Conservation (phyloP, 805 yeast species). For the Zygosaccharomyces bailii region DNA sequence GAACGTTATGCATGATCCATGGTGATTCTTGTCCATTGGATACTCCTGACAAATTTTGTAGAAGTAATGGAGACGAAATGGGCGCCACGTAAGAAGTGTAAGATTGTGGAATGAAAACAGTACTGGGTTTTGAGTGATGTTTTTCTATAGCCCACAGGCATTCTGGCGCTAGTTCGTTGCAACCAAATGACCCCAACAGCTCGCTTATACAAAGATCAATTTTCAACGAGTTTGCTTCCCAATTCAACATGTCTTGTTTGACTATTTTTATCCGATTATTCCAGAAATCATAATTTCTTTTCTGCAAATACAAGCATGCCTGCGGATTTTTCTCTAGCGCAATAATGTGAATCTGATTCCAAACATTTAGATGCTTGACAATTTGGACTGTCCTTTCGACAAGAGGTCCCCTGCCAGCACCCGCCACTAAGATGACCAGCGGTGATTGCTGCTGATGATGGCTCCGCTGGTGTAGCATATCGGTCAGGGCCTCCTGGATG, state of each 20-base stretch:
- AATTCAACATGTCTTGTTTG: constrained; percentile 55
- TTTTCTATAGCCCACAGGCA: constrained; percentile 49
- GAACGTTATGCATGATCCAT: constrained; percentile 43
- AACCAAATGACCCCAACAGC: constrained; percentile 85
- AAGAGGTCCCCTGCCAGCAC: constrained; percentile 88
- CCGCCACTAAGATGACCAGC: constrained; percentile 57
- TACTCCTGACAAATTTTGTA: constrained; percentile 34
- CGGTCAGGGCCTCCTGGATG: constrained; percentile 50
- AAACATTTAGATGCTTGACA: constrained; percentile 32
- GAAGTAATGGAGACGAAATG: constrained; percentile 53
- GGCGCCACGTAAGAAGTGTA: constrained; percentile 66
- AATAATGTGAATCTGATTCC: constrained; percentile 35
- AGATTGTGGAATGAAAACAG: constrained; percentile 59
- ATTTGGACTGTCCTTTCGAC: constrained; percentile 52
- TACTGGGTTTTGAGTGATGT: constrained; percentile 39
- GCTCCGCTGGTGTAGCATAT: constrained; percentile 24
- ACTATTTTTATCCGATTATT: constrained; percentile 47
- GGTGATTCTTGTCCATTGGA: constrained; percentile 40
- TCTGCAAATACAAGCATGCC: constrained; percentile 50
- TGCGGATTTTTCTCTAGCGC: constrained; percentile 73
- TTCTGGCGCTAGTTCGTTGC: constrained; percentile 88
- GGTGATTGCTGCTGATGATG: constrained; percentile 12
- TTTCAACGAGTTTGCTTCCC: constrained; percentile 39
- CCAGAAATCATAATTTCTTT: constrained; percentile 55
- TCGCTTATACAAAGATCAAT: constrained; percentile 72